These are phyloP conservation scores for Chaetomium sp. DNA, from an alignment of 2,329 filamentous ascomycete genomes.

Conservation along the genomic window DNA sequence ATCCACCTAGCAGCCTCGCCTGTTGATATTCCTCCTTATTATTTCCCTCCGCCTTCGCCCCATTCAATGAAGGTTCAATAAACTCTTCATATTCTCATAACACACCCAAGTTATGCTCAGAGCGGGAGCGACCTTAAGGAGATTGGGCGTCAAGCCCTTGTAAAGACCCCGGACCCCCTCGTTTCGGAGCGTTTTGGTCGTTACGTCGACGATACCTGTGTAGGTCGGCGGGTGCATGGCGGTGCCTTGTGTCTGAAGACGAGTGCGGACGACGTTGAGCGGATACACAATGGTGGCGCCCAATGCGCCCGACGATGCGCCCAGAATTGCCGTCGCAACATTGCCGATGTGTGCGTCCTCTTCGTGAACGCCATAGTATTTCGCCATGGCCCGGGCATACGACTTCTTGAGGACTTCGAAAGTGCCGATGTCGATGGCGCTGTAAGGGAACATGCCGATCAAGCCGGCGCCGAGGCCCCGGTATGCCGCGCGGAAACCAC, in stretches of 20 bases:
- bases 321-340: slow-evolving; percentile 79
- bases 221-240: slow-evolving; percentile 87
- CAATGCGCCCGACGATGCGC: slow-evolving; percentile 83
- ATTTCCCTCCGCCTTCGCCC: too few relatives aligned
- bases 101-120: slow-evolving; percentile 93
- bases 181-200: slow-evolving; percentile 69
- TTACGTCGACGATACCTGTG: slow-evolving; percentile 84
- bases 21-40: neutral
- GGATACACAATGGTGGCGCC: slow-evolving; percentile 94
- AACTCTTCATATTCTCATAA: slow-evolving; percentile 81
- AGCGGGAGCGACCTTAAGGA: slow-evolving; percentile 92
- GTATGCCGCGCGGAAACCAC: slow-evolving; percentile 73
- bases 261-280: slow-evolving; percentile 84
- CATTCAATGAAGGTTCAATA: slow-evolving; percentile 49
- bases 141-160: slow-evolving; percentile 89
- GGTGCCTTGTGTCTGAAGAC: slow-evolving; percentile 90
- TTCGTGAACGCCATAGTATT: slow-evolving; percentile 63
- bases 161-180: slow-evolving; percentile 86
- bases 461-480: slow-evolving; percentile 90
- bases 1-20: neutral
- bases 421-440: slow-evolving; percentile 90
- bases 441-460: slow-evolving; percentile 95
- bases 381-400: slow-evolving; percentile 65
- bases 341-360: slow-evolving; percentile 78
- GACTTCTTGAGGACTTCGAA: slow-evolving; percentile 86